phyloP scores from a whole-genome alignment of 257 asterid species.

The Capsicum baccatum region DNA sequence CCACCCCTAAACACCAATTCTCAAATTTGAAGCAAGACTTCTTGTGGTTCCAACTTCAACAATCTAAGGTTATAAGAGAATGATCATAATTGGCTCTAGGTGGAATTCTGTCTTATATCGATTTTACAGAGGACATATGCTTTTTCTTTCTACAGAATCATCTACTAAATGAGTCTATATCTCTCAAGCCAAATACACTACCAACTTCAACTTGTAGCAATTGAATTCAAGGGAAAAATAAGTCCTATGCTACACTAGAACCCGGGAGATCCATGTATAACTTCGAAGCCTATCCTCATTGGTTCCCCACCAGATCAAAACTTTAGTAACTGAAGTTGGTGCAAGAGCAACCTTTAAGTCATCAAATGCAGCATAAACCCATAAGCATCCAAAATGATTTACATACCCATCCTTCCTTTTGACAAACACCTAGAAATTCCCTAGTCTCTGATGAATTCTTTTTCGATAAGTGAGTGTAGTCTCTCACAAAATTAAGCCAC shows the following conservation, averaged over 20 bases:
- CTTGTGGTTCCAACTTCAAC: not conserved
- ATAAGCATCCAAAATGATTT: not conserved
- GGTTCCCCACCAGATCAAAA: conserved; percentile 2
- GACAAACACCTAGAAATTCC: not conserved
- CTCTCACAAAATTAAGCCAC: not conserved
- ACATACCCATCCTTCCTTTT: conserved; percentile 6
- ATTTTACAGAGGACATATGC: not conserved
- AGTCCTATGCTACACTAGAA: not conserved
- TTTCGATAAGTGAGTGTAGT: not conserved
- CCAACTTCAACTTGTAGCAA: not conserved
- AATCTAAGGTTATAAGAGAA: not conserved
- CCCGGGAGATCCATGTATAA: not conserved
- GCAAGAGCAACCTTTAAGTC: not conserved
- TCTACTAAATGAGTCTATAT: not conserved
- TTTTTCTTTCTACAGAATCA: not conserved
- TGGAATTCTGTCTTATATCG: not conserved
- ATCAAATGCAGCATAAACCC: not conserved
- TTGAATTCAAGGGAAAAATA: not conserved
- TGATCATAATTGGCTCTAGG: not conserved
- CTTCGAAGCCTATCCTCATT: not conserved
- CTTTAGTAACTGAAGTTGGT: not conserved
- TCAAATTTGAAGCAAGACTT: not conserved
- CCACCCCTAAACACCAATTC: not conserved
- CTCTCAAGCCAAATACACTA: conserved; percentile 10
- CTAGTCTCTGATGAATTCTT: not conserved